Base-by-base conservation (phyloP, 768 basidiomycete species). In the Pisolithus microcarpus region DNA sequence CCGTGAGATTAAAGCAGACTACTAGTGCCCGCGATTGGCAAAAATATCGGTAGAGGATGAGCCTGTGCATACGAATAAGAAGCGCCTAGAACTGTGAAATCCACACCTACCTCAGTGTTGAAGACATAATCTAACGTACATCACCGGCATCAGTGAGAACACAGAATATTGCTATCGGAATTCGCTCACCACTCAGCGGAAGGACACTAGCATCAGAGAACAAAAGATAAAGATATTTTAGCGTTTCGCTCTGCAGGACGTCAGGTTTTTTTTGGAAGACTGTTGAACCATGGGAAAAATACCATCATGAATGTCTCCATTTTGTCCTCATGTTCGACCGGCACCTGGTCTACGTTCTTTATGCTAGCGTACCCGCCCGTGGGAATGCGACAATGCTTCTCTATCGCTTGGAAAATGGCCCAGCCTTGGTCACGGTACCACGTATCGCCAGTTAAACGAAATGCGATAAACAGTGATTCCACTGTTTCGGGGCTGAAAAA, bases 241-340 rank as follows among this genome's bases (percentile, higher is more conserved):
- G 68, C 6, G 90, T 93, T 67, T 92, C 90, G 58, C 87, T 86
- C 90, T 91, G 61, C 34, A 46, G 38, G 36, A 21, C 15, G 37
- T 40, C 7, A 26, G 49, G 16, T 11, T 13, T 1, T 8, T 37
- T 31, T 4, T 26, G 34, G 16, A 37, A 24, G 6, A 18, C 16
- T 18, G 42, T 39, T 50, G 18, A 48, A 43, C 46, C 24, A 34
- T 34, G 49, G 26, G 31, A 8, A 21, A 67, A 82, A 38, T 52
- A 88, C 89, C 75, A 96, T 74, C 68, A 93, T 79, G 72, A 94
- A 96, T 11, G 93, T 93, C 70, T 97, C 93, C 93, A 96, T 95
- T 65, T 87, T 85, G 67, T 97, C 91, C 55, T 91, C 85, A 51
- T 78, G 72, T 61, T 72, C 70, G 2, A 73, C 79, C 0, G 85